Conservation (phyloP, 768 basidiomycete species). For the Amanita rubescens region DNA sequence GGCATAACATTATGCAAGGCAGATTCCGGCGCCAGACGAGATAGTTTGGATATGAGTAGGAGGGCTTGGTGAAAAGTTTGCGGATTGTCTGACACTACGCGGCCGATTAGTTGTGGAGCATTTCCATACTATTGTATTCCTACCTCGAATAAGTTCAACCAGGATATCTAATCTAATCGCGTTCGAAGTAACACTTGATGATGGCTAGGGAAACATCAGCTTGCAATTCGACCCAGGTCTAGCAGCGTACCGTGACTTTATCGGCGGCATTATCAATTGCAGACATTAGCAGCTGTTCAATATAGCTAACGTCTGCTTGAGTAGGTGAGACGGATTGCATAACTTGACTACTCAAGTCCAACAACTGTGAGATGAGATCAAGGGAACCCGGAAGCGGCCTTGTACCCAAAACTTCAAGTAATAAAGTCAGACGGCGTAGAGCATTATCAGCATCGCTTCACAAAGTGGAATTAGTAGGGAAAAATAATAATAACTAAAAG, state of each 20-base stretch:
- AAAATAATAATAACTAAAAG: not conserved
- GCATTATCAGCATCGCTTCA: slow-evolving; percentile 27
- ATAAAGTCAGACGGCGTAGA: slow-evolving; percentile 43
- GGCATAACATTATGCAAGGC: slow-evolving; percentile 96
- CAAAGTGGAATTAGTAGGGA: slow-evolving; percentile 2
- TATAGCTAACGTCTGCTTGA: slow-evolving; percentile 64
- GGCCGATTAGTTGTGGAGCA: not conserved
- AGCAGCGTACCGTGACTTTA: slow-evolving; percentile 42
- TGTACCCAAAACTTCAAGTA: slow-evolving; percentile 68
- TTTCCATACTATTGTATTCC: slow-evolving; percentile 11
- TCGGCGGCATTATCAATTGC: slow-evolving; percentile 63
- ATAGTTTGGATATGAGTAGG: slow-evolving; percentile 77
- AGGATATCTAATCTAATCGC: slow-evolving; percentile 76
- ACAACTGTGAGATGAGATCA: slow-evolving; percentile 60
- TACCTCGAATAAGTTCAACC: slow-evolving; percentile 81
- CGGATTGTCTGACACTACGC: slow-evolving; percentile 70
- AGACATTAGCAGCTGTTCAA: slow-evolving; percentile 80
- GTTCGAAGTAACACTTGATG: slow-evolving; percentile 43
- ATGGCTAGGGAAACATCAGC: slow-evolving; percentile 32
- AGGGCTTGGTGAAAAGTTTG: slow-evolving; percentile 93
- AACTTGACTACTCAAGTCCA: slow-evolving; percentile 67
- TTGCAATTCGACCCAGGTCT: not conserved
- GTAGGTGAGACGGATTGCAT: slow-evolving; percentile 46
- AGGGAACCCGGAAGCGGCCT: slow-evolving; percentile 58
- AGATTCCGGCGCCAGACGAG: slow-evolving; percentile 80